Evolutionary conservation across 106 monocot genomes (phyloP), one percentile per base, ranked within the genome.

Genomic region (Acanthochlamys bracteata): DNA sequence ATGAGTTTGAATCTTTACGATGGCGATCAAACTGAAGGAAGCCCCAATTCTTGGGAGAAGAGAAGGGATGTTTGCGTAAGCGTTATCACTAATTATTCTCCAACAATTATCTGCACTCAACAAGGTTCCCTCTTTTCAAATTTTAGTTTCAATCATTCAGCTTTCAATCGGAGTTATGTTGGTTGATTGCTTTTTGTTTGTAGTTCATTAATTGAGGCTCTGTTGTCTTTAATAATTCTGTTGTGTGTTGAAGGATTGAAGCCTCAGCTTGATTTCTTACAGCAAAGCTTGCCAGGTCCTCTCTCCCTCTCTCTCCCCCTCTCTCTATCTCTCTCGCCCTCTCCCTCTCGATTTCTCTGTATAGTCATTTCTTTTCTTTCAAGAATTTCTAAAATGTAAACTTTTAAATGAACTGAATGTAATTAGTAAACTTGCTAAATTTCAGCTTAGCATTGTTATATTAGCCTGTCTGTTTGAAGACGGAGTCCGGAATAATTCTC

Each of bases 51-150:
- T 15, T 96, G 95, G 95, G 95, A 84, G 66, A 84, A 82, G 72
- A 77, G 95, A 64, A 72, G 82, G 59, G 95, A 96, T 39, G 71
- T 96, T 67, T 96, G 95, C 72, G 63, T 96, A 71, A 90, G 87
- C 54, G 90, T 96, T 60, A 85, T 96, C 80, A 78, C 95, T 39
- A 96, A 74, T 71, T 90, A 90, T 69, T 90, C 90, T 40, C 95
- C 95, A 13, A 80, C 87, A 40, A 85, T 96, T 45, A 80, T 96
- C 24, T 96, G 95, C 72, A 96, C 95, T 3, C 94, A 95, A 75
- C 94, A 95, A 95, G 94, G 94, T 88, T 11, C 45, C 10, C 24
- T 63, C 42, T 19, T 12, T 20, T 61, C 19, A 0, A 22, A 15
- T 33, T 68, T 54, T 9, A 25, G 24, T 25, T 33, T 0, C 10